These are phyloP conservation scores for Agapanthus africanus DNA, from an alignment of 106 monocot species.

Conservation along the genomic window DNA sequence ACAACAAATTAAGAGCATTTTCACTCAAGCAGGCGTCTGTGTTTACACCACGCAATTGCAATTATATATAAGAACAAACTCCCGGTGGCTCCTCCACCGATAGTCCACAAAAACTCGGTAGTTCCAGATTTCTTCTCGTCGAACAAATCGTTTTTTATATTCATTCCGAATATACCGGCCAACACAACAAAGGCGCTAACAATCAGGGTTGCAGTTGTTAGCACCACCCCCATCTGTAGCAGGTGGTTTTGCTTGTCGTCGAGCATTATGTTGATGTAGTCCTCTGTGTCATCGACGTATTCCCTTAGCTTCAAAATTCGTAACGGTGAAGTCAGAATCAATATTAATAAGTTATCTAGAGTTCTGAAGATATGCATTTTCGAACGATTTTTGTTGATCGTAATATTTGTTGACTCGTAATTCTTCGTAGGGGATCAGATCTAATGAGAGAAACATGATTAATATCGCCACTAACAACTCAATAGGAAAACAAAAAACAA, in stretches of 20 bases:
- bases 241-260: conserved; percentile 83
- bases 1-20: not conserved
- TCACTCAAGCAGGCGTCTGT: conserved; percentile 44
- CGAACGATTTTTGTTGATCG: no score
- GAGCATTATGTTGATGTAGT: conserved; percentile 83
- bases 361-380: no score
- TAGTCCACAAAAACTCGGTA: conserved; percentile 37
- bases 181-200: conserved; percentile 39
- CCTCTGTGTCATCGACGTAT: conserved; percentile 78
- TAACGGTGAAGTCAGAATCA: not conserved
- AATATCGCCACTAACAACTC: not conserved
- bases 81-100: conserved; percentile 40
- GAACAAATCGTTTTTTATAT: conserved; percentile 45
- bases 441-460: not conserved
- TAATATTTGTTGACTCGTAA: no score
- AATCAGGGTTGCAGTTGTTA: conserved; percentile 63
- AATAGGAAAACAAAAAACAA: not conserved
- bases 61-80: conserved; percentile 40
- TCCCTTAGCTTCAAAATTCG: conserved; percentile 45
- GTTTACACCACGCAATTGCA: conserved; percentile 48
- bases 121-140: conserved; percentile 36
- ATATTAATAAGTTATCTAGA: not conserved
- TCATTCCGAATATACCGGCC: conserved; percentile 67
- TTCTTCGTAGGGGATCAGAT: no score
- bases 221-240: conserved; percentile 56